Conservation (phyloP, 2,329 filamentous ascomycete species). For the Ceratocystis cacaofunesta region DNA sequence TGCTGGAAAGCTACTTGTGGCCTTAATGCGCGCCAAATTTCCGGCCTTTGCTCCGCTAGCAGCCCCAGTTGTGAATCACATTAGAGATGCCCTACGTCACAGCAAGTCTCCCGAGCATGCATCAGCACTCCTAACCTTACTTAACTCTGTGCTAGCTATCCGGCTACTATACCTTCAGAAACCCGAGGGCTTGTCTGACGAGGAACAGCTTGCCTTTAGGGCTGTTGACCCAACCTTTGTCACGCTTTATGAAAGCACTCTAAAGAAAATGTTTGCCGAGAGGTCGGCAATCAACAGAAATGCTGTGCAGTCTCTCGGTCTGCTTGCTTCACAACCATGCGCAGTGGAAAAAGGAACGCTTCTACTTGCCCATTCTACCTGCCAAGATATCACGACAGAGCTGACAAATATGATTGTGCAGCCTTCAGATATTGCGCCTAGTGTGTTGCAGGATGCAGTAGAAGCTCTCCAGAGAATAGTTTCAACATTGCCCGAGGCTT, state of each 20-base stretch:
- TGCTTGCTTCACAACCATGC: slow-evolving; percentile 30
- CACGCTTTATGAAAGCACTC: slow-evolving; percentile 26
- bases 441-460: slow-evolving; percentile 30
- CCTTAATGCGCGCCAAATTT: slow-evolving; percentile 34
- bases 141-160: slow-evolving; percentile 37
- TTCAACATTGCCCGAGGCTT: slow-evolving; percentile 26
- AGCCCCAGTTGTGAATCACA: slow-evolving; percentile 32
- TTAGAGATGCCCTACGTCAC: slow-evolving; percentile 36
- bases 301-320: slow-evolving; percentile 32
- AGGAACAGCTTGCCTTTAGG: slow-evolving; percentile 27
- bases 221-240: slow-evolving; percentile 27
- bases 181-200: slow-evolving; percentile 22
- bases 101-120: slow-evolving; percentile 36
- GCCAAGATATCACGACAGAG: slow-evolving; percentile 26
- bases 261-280: slow-evolving; percentile 23
- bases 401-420: slow-evolving; percentile 22
- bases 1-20: slow-evolving; percentile 38
- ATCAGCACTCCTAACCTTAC: slow-evolving; percentile 36
- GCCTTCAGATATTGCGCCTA: slow-evolving; percentile 23
- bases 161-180: slow-evolving; percentile 27
- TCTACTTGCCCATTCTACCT: slow-evolving; percentile 25
- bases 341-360: slow-evolving; percentile 20
- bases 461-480: slow-evolving; percentile 29
- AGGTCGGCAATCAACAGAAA: slow-evolving; percentile 30
- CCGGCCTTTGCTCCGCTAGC: slow-evolving; percentile 35